Evolutionary conservation across 2,329 filamentous ascomycete species (phyloP).

Genomic region (Aspergillus ochraceoroseus): DNA sequence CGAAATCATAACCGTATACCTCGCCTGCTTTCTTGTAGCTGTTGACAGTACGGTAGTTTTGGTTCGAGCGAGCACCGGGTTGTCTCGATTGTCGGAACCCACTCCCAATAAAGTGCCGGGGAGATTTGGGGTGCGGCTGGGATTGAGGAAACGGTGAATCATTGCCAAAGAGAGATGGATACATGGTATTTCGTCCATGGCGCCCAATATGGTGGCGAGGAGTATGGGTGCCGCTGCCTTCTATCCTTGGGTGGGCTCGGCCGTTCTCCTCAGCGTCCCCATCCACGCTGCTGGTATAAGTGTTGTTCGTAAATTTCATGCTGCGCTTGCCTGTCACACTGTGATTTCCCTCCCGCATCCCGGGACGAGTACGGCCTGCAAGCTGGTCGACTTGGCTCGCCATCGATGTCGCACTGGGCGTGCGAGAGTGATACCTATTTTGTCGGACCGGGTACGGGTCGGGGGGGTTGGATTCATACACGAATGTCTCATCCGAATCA

Average conservation of each 20-base stretch:
- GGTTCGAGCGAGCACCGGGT: slow-evolving; percentile 60
- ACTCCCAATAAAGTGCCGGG: slow-evolving; percentile 48
- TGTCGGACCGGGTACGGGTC: slow-evolving; percentile 56
- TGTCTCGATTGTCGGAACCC: slow-evolving; percentile 63
- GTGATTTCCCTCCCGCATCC: slow-evolving; percentile 60
- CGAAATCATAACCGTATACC: slow-evolving; percentile 69
- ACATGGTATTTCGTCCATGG: slow-evolving; percentile 65
- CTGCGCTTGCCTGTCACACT: slow-evolving; percentile 73
- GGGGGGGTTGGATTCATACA: slow-evolving; percentile 93
- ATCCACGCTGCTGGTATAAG: slow-evolving; percentile 60
- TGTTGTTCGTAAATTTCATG: slow-evolving; percentile 89
- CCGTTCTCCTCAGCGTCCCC: slow-evolving; percentile 63
- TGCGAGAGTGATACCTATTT: slow-evolving; percentile 82
- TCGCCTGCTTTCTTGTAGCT: slow-evolving; percentile 56
- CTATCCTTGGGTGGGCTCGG: slow-evolving; percentile 58
- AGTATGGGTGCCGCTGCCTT: slow-evolving; percentile 52
- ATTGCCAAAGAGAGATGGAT: slow-evolving; percentile 68
- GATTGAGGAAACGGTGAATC: slow-evolving; percentile 66
- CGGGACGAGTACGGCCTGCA: slow-evolving; percentile 56
- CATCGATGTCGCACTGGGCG: slow-evolving; percentile 83
- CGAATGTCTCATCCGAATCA: slow-evolving; percentile 96
- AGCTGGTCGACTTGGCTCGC: slow-evolving; percentile 48
- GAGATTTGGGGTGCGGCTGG: slow-evolving; percentile 60
- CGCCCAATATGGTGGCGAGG: slow-evolving; percentile 73
- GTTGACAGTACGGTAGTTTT: slow-evolving; percentile 45